Base-by-base conservation (phyloP, 2,329 filamentous ascomycete genomes). In the Thelonectria discophora region DNA sequence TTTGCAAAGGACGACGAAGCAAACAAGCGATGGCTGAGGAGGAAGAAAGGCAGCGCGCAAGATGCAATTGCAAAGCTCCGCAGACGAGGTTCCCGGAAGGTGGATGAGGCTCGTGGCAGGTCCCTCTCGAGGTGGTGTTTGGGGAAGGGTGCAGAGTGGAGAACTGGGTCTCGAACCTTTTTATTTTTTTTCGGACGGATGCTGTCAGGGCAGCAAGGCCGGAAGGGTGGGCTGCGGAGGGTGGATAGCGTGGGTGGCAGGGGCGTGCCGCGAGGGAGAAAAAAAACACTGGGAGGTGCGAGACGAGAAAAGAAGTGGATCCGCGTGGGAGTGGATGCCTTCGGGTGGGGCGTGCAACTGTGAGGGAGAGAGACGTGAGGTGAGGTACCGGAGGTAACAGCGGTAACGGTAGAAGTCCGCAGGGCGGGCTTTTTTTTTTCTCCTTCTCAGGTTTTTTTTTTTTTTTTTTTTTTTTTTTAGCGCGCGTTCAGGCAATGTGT, bases 121-220 rank as follows among this genome's bases (percentile, higher is more conserved):
- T 73, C 71, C 75, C 75, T 76, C 75, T 73, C 75, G 76, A 79
- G 72, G 71, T 74, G 76, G 76, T 80, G 78, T 76, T 79, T 76
- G 77, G 78, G 78, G 78, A 76, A 80, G 77, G 77, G 75, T 77
- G 77, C 71, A 74, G 75, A 77, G 79, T 81, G 79, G 79, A 78
- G 79, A 80, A 78, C 72, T 75, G 77, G 77, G 74, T 77, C 78
- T 77, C 69, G 74, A 74, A 75, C 72, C 75, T 78, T 79, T 78
- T 78, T 78, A 77, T 74, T 76, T 76, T 74, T 76, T 76, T 71
- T 71, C 66, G 66, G 55, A 62, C 63, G 63, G 50, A 66, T 66
- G 69, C 69, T 65, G 70, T 68, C 69, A 72, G 70, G 70, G 72
- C 68, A 70, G 66, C 54, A 48, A 65, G 62, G 66, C 65, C 68